Conservation (phyloP, 129 eudicot species). For the Silybum marianum region DNA sequence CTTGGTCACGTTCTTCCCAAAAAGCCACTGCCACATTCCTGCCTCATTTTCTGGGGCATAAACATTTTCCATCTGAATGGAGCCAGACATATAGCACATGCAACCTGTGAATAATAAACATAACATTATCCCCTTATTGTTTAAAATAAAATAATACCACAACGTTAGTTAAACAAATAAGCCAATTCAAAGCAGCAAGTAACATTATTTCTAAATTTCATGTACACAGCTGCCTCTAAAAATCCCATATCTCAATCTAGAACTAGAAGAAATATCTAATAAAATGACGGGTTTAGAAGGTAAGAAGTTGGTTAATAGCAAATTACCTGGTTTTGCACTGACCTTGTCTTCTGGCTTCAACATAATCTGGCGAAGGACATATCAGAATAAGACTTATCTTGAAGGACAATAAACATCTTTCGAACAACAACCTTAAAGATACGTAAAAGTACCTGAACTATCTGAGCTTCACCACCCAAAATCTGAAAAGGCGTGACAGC, state of each 20-base stretch:
- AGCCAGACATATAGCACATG: conserved; percentile 98
- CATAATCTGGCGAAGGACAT: conserved; percentile 61
- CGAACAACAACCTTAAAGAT: neutral
- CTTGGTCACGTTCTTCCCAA: conserved; percentile 81
- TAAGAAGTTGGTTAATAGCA: conserved; percentile 12
- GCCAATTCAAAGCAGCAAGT: neutral
- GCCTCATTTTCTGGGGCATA: conserved; percentile 88
- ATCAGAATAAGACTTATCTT: conserved; percentile 5
- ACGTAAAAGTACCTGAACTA: conserved; percentile 74
- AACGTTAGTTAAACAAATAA: no score
- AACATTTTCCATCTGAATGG: conserved; percentile 82
- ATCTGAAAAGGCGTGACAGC: conserved; percentile 94
- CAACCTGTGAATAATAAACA: conserved; percentile 54
- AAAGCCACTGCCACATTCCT: conserved; percentile 98
- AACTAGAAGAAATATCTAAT: neutral
- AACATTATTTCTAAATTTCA: no score
- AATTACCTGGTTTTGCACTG: conserved; percentile 81
- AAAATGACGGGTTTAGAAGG: neutral
- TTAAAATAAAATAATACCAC: neutral
- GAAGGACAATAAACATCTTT: neutral
- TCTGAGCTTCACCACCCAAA: conserved; percentile 97
- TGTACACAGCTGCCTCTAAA: neutral
- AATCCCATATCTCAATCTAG: neutral
- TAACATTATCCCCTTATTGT: neutral
- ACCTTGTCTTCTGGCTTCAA: conserved; percentile 90